A percentile compares a stretch with the other conserved stretches of the same genome.
These are phyloP conservation scores for Schizosaccharomyces osmophilus DNA, from an alignment of 805 yeast genomes.

Conservation along the genomic window DNA sequence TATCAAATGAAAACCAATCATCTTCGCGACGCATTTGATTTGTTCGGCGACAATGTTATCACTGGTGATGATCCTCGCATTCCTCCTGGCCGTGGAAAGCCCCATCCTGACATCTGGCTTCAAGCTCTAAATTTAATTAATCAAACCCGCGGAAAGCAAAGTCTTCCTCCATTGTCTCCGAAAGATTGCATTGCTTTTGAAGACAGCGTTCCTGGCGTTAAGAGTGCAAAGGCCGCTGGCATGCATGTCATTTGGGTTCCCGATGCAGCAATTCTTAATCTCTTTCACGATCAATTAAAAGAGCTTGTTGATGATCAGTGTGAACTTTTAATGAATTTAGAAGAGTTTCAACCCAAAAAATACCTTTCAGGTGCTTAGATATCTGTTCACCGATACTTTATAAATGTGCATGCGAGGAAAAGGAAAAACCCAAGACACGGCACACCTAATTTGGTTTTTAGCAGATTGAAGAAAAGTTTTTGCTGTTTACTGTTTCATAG, in stretches of 20 bases:
- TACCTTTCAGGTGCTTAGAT: background rate
- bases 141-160: constrained; percentile 17
- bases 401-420: no score
- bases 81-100: constrained; percentile 74
- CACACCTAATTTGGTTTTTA: no score
- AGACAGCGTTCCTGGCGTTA: constrained; percentile 84
- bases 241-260: constrained; percentile 89
- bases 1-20: constrained; percentile 52
- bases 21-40: constrained; percentile 33
- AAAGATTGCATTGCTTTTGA: constrained; percentile 77
- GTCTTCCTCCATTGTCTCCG: constrained; percentile 27
- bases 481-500: no score
- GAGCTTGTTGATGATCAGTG: constrained; percentile 29
- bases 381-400: no score
- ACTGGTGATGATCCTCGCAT: constrained; percentile 77
- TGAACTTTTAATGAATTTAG: constrained; percentile 27
- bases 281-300: constrained; percentile 26
- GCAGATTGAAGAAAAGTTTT: no score
- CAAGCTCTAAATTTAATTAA: constrained; percentile 54
- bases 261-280: constrained; percentile 41
- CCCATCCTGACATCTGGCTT: constrained; percentile 80
- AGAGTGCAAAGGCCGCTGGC: constrained; percentile 62
- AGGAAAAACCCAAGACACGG: no score
- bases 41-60: constrained; percentile 41
- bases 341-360: constrained; percentile 21